These are phyloP conservation scores for Quercus cerris DNA, from an alignment of 306 rosid genomes.

Conservation along the genomic window DNA sequence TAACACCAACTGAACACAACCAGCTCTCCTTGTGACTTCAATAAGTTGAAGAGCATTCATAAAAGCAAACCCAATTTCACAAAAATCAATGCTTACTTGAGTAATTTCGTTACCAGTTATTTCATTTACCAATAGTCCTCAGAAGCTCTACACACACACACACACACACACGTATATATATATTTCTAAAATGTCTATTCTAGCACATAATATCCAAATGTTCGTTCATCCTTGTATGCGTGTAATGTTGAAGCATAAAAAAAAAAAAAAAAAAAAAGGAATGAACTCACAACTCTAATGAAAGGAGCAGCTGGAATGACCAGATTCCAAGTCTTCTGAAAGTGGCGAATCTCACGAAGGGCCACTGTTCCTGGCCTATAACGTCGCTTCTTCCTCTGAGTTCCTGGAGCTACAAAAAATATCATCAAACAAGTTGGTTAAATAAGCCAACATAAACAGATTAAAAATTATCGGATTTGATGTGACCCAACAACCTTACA, in stretches of 20 bases:
- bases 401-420: conserved; percentile 25
- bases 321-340: conserved; percentile 44
- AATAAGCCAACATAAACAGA: background rate
- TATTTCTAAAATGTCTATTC: no score
- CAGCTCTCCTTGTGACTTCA: no score
- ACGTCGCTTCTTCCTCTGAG: conserved; percentile 38
- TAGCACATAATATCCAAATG: background rate
- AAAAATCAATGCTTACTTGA: no score
- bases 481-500: conserved; percentile 21
- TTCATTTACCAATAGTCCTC: no score
- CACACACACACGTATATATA: no score
- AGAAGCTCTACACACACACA: no score
- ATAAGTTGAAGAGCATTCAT: no score
- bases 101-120: no score
- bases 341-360: conserved; percentile 68
- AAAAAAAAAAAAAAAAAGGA: no score
- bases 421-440: background rate
- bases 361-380: conserved; percentile 61
- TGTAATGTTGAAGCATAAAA: background rate
- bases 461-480: background rate
- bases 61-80: no score
- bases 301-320: conserved; percentile 69
- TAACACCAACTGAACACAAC: no score
- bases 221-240: background rate
- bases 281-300: conserved; percentile 60